Evolutionary conservation across 2,329 filamentous ascomycete genomes (phyloP), one percentile per base, ranked within the genome.

Genomic region (Phoma sp.): DNA sequence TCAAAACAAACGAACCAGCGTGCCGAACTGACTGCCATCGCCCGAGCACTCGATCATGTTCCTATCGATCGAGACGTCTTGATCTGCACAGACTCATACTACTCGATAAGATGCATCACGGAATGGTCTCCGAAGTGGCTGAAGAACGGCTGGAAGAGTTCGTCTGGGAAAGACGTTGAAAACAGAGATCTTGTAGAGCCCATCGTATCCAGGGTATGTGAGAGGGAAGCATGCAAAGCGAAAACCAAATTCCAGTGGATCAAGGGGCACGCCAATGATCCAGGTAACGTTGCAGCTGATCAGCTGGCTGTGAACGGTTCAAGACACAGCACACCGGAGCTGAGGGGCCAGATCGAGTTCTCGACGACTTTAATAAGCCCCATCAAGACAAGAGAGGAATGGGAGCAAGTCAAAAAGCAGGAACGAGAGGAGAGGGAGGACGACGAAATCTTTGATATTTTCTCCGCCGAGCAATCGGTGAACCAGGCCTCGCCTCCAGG

Each of bases 1-100:
- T 80, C 83, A 15, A 81, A 82, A 9, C 95, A 98, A 76, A 98
- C 95, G 0, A 99, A 99, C 73, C 92, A 98, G 74, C 90, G 95
- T 3, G 95, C 94, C n/a, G 95, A 99, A 78, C 81, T 99, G 55
- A 93, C 90, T 22, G 95, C 92, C 7, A 89, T 98, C 60, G 81
- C 91, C 27, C 89, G 93, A 53, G 93, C 93, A 0, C 81, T 98
- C 21, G 87, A 97, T 68, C 84, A 88, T 40, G 86, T 88, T 2
- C 88, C 90, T 0, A 77, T 84, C 15, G 81, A 88, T 54, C 83
- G 89, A 53, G 81, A 86, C 56, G 84, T 96, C 12, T 83, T 87
- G 52, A 96, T 99, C 62, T 84, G 88, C 71, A 92, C 88, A n/a
- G 95, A 99, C 77, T 95, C 90, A 75, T 87, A 88, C 68, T 98